Conservation (phyloP, 2,329 filamentous ascomycete species). For the Magnaporthiopsis poae region DNA sequence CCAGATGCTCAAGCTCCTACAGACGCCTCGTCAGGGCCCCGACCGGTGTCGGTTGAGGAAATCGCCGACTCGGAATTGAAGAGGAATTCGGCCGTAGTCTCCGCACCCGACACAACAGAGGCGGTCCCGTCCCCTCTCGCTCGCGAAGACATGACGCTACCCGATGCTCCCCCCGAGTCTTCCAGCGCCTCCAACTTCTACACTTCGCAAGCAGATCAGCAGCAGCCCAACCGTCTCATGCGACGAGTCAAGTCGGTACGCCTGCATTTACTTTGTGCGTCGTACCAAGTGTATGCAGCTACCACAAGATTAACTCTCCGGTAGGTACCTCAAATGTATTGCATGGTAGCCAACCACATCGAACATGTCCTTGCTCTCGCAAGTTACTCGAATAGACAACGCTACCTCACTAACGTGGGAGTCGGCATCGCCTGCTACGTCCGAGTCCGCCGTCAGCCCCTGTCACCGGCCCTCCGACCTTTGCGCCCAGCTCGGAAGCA, state of each 20-base stretch:
- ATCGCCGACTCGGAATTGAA: constrained; percentile 34
- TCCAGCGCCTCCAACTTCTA: constrained; percentile 6
- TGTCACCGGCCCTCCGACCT: constrained; percentile 18
- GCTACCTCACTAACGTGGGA: no score
- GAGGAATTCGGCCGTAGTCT: constrained; percentile 23
- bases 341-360: no score
- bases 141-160: constrained; percentile 19
- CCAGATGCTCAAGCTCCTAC: constrained; percentile 47
- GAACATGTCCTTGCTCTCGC: no score
- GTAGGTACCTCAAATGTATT: no score
- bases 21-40: constrained; percentile 16
- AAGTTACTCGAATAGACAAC: no score
- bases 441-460: constrained; percentile 19
- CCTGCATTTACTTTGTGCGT: no score
- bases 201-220: constrained; percentile 12
- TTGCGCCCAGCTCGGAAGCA: constrained; percentile 17
- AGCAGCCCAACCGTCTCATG: no score
- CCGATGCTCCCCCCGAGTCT: constrained; percentile 18
- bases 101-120: constrained; percentile 27
- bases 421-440: no score
- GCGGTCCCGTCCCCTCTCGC: constrained; percentile 22
- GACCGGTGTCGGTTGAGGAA: constrained; percentile 43
- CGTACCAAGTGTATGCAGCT: no score
- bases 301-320: no score
- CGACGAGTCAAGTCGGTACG: no score